These are phyloP conservation scores for Colletotrichum theobromicola DNA, from an alignment of 2,329 filamentous ascomycete genomes.

Conservation along the genomic window DNA sequence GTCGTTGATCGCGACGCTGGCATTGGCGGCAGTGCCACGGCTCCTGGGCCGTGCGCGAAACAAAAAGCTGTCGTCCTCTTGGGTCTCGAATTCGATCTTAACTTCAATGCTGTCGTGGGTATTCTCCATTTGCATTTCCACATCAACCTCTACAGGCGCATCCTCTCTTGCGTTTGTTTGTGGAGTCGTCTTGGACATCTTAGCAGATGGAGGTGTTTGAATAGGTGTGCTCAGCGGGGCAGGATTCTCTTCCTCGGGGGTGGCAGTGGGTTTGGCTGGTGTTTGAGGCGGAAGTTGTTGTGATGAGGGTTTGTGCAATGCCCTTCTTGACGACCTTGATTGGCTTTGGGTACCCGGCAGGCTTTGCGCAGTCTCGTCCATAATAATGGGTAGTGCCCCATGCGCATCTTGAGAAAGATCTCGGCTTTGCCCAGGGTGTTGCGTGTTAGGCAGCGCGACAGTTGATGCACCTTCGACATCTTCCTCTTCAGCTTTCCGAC, in stretches of 20 bases:
- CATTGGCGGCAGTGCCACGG: neutral
- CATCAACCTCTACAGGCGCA: neutral
- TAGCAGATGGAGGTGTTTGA: conserved; percentile 10
- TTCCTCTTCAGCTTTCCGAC: conserved; percentile 8
- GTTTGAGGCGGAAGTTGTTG: neutral
- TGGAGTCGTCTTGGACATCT: neutral
- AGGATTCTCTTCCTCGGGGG: neutral
- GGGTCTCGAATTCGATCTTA: conserved; percentile 25
- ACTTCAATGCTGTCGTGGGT: neutral
- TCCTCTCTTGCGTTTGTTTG: neutral
- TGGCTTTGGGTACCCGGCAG: neutral
- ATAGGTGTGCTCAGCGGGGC: conserved; percentile 8
- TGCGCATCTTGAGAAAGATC: neutral
- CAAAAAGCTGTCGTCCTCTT: conserved; percentile 37
- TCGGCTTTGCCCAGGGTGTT: neutral
- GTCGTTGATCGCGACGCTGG: neutral
- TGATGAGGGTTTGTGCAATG: neutral
- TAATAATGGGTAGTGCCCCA: neutral
- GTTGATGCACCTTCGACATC: neutral
- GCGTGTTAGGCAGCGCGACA: neutral
- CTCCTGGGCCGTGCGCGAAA: conserved; percentile 28
- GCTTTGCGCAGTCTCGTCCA: neutral
- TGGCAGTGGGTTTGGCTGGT: neutral
- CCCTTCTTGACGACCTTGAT: neutral
- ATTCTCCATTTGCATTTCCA: neutral